A percentile compares a stretch with the other conserved stretches of the same genome.
Evolutionary conservation across 768 basidiomycete genomes (phyloP).

Genomic region (Kwoniella newhampshirensis): DNA sequence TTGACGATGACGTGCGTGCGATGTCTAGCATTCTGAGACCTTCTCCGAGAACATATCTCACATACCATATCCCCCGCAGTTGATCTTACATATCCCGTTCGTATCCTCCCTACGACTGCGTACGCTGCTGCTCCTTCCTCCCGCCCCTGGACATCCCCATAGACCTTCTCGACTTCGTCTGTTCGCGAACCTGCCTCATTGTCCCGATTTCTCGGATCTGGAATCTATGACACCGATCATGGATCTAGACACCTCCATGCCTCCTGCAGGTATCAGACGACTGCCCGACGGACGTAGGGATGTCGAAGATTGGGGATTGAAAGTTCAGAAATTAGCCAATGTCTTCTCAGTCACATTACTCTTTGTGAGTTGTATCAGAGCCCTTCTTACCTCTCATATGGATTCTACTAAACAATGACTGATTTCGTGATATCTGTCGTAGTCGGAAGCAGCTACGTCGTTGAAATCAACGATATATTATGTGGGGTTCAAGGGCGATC

Average conservation of each 20-base stretch:
- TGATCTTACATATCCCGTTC: conserved; percentile 53
- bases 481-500: conserved; percentile 48
- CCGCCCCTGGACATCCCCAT: conserved; percentile 45
- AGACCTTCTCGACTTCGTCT: conserved; percentile 44
- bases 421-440: too few relatives aligned
- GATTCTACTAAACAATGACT: too few relatives aligned
- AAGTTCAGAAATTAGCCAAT: conserved; percentile 51
- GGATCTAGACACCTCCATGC: conserved; percentile 42
- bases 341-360: conserved; percentile 49
- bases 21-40: too few relatives aligned
- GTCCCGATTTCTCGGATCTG: conserved; percentile 49
- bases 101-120: conserved; percentile 48
- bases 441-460: conserved; percentile 39
- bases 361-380: conserved; percentile 49
- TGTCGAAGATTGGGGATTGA: conserved; percentile 52
- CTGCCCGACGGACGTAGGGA: conserved; percentile 45
- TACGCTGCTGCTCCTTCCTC: conserved; percentile 48
- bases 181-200: conserved; percentile 45
- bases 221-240: conserved; percentile 45
- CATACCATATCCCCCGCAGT: conserved; percentile 33
- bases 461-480: conserved; percentile 34
- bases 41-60: too few relatives aligned
- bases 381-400: not conserved
- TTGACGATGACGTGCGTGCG: conserved; percentile 50
- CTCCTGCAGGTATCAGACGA: conserved; percentile 18